phyloP scores from a whole-genome alignment of 225 moss, liverwort and hornwort genomes.

The Polytrichum commune region DNA sequence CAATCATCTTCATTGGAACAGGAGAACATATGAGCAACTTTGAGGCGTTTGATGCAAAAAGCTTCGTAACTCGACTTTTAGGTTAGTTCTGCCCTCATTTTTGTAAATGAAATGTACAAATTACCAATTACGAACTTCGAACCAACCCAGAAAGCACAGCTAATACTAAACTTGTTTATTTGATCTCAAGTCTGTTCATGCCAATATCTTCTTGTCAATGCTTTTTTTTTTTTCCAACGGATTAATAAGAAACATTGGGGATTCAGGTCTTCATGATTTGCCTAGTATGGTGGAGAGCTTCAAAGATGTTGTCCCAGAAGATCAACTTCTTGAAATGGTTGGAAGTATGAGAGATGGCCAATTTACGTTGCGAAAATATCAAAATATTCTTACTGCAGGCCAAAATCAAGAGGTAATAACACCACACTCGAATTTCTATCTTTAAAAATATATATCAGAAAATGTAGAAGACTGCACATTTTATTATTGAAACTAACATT shows the following conservation, averaged over 20 bases:
- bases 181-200: too few species aligned
- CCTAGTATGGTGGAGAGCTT: constrained; percentile 88
- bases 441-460: too few species aligned
- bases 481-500: too few species aligned
- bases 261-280: constrained; percentile 76
- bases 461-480: too few species aligned
- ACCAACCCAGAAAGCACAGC: too few species aligned
- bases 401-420: constrained; percentile 1
- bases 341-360: constrained; percentile 74
- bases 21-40: constrained; percentile 96
- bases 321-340: constrained; percentile 77
- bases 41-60: constrained; percentile 79
- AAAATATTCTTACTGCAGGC: constrained; percentile 70
- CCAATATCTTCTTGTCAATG: too few species aligned
- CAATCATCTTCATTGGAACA: constrained; percentile 83
- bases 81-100: constrained; percentile 34
- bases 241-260: too few species aligned
- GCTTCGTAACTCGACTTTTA: constrained; percentile 77
- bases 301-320: constrained; percentile 83
- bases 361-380: constrained; percentile 81
- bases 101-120: constrained; percentile 3
- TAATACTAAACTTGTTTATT: too few species aligned
- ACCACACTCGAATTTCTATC: too few species aligned
- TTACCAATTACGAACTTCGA: too few species aligned
- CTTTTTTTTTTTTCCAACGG: too few species aligned